A percentile compares a stretch with the other conserved stretches of the same genome.
These are phyloP conservation scores for Allantophomopsis lycopodina DNA, from an alignment of 2,329 filamentous ascomycete species.

Conservation along the genomic window DNA sequence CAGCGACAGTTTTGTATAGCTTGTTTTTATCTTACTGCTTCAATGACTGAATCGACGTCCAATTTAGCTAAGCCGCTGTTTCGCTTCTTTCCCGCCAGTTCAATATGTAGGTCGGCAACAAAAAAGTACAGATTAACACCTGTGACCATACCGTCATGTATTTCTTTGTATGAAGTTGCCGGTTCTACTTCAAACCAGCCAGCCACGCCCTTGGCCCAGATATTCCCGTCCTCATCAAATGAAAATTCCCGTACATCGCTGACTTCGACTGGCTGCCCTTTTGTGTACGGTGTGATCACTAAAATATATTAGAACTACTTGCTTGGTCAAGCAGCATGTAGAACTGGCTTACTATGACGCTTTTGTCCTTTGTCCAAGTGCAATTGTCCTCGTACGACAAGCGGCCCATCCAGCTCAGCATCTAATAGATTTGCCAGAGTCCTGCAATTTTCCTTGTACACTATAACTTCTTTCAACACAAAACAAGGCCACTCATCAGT, in stretches of 20 bases:
- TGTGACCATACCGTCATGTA: conserved; percentile 46
- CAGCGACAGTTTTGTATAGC: too few species aligned
- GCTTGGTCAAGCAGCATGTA: too few species aligned
- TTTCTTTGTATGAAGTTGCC: conserved; percentile 36
- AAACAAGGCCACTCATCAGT: conserved; percentile 47
- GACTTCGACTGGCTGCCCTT: conserved; percentile 35
- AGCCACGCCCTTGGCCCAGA: conserved; percentile 51
- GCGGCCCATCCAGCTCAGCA: conserved; percentile 43
- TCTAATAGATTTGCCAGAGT: conserved; percentile 46
- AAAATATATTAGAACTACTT: too few species aligned
- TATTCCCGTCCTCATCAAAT: conserved; percentile 38
- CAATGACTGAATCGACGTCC: too few species aligned
- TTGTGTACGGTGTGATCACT: conserved; percentile 3
- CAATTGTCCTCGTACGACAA: conserved; percentile 45
- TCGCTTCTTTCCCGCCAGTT: too few species aligned
- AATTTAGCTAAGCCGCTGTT: too few species aligned
- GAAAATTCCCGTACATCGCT: conserved; percentile 33
- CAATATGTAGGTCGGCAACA: conserved; percentile 31
- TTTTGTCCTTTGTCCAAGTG: conserved; percentile 26
- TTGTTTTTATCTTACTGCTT: too few species aligned
- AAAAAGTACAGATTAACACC: conserved; percentile 51
- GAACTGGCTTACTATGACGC: too few species aligned
- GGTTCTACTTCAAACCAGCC: conserved; percentile 60
- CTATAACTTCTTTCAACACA: conserved; percentile 42
- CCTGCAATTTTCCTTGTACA: conserved; percentile 38